Evolutionary conservation across 352 stramenopile species (phyloP).

Genomic region (Phytophthora multivora): DNA sequence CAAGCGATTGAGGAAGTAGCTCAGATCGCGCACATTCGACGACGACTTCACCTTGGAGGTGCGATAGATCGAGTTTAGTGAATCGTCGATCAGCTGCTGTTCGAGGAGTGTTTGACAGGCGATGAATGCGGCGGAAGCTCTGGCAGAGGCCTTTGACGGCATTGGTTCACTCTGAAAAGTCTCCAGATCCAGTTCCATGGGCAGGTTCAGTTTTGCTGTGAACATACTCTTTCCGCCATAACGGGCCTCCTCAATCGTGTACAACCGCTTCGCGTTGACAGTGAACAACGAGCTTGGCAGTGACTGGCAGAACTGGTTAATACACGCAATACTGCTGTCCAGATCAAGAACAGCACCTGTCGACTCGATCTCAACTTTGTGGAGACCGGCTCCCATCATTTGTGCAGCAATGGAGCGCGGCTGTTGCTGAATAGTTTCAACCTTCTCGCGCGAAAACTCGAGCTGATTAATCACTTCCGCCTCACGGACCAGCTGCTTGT

Average conservation of each 20-base stretch:
- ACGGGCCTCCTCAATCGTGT: conserved; percentile 40
- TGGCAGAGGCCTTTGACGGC: conserved; percentile 61
- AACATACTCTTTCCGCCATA: conserved; percentile 53
- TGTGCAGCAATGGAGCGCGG: conserved; percentile 56
- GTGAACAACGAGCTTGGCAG: conserved; percentile 61
- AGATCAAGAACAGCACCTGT: conserved; percentile 76
- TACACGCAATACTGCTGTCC: conserved; percentile 70
- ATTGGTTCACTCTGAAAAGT: conserved; percentile 53
- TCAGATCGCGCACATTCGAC: conserved; percentile 50
- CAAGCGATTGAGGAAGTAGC: conserved; percentile 54
- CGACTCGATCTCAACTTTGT: conserved; percentile 44
- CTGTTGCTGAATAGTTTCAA: conserved; percentile 58
- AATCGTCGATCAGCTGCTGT: conserved; percentile 56
- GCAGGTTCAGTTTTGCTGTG: conserved; percentile 54
- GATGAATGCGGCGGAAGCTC: conserved; percentile 61
- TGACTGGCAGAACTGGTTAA: conserved; percentile 84
- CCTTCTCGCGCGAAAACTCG: conserved; percentile 71
- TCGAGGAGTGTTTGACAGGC: conserved; percentile 63
- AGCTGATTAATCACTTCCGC: conserved; percentile 61
- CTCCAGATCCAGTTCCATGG: conserved; percentile 51
- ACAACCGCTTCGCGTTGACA: conserved; percentile 61
- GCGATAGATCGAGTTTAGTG: conserved; percentile 79
- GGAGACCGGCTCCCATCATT: conserved; percentile 41
- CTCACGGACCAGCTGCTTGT: conserved; percentile 49
- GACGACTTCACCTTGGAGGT: conserved; percentile 51